Base-by-base conservation (phyloP, 108 stramenopile genomes). In the Cyclotella distinguenda region DNA sequence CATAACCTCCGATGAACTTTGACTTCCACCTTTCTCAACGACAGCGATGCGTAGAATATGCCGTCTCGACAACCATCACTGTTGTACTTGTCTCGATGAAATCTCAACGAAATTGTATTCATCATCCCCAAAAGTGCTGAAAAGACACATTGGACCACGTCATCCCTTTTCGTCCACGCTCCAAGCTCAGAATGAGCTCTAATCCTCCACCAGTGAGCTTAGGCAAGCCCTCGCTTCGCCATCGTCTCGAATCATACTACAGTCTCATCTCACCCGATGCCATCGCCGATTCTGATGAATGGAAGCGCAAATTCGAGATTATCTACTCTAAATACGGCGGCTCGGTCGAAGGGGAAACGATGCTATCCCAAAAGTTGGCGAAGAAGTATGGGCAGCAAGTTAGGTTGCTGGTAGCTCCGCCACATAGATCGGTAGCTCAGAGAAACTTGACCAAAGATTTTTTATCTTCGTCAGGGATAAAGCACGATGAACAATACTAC, bases 171-270 rank as follows among this genome's bases (percentile, higher is more conserved):
- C n/a, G n/a, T n/a, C n/a, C n/a, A n/a, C n/a, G n/a, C n/a, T n/a
- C n/a, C n/a, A n/a, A n/a, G n/a, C n/a, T n/a, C n/a, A n/a, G n/a
- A 42, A 61, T 61, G 60, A 61, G 46, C 60, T 68, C 68, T 18
- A 36, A 27, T 15, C 42, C 62, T 11, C 72, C 72, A 30, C 82
- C 86, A 8, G 73, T 89, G 19, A 76, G 66, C 43, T 48, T 89
- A 18, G 83, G 84, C 52, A 86, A 84, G 68, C 85, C 86, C 19
- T 87, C 86, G 10, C 71, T 92, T 16, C 75, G 88, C 13, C 69
- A 67, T n/a, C 86, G 91, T 18, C 66, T 93, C 32, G 91, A 93
- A 63, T 89, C 85, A 0, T 93, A 93, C 77, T 93, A 93, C 56
- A 75, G 80, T 22, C 69, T 87, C 43, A 74, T 93, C 39, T 72